Percentiles rank a stretch among this genome's conserved stretches.
Conservation (phyloP, 371 early-diverging fungal species). For the Mucor irregularis region DNA sequence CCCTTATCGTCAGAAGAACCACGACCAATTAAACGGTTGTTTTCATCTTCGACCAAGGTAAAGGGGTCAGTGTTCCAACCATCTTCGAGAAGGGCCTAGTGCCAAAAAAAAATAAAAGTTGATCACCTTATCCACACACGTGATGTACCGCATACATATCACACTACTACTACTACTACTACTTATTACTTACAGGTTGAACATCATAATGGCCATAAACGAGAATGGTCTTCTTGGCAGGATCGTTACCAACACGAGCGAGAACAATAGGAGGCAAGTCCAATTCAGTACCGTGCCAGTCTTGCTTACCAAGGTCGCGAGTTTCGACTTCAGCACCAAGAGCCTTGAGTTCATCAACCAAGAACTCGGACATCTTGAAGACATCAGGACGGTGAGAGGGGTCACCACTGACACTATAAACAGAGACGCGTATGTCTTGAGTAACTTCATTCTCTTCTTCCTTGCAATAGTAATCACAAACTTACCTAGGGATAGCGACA, state of each 20-base stretch:
- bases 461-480: neutral
- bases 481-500: conserved; percentile 89
- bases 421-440: neutral
- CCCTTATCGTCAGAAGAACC: conserved; percentile 97
- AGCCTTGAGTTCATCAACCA: conserved; percentile 71
- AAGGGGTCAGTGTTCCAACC: conserved; percentile 97
- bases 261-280: conserved; percentile 92
- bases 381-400: conserved; percentile 82
- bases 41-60: conserved; percentile 78
- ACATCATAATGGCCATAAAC: conserved; percentile 97
- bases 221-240: conserved; percentile 91
- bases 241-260: conserved; percentile 87
- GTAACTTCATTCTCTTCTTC: neutral
- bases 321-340: conserved; percentile 72
- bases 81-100: conserved; percentile 86
- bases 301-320: conserved; percentile 84
- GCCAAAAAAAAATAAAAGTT: neutral
- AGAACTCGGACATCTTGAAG: conserved; percentile 89
- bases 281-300: conserved; percentile 74
- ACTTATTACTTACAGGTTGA: conserved; percentile 81
- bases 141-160: no score
- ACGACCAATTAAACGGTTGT: conserved; percentile 88
- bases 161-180: no score
- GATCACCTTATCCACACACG: neutral
- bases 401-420: conserved; percentile 78